Percentiles rank a stretch among this genome's conserved stretches.
Conservation (phyloP, 768 basidiomycete genomes). For the Fistulinella prunicolor region DNA sequence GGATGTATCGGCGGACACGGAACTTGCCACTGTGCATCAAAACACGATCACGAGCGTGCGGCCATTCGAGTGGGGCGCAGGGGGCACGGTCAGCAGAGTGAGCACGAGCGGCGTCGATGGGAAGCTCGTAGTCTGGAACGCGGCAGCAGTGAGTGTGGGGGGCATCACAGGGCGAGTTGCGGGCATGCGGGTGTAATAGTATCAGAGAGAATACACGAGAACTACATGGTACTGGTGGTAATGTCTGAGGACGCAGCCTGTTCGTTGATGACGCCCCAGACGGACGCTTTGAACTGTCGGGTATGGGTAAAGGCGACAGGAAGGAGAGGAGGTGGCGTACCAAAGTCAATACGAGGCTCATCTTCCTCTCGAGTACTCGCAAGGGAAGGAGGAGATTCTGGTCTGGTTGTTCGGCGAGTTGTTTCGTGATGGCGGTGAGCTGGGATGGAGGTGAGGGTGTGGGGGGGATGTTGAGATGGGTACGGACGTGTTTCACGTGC, state of each 20-base stretch:
- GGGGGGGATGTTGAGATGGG: too few relatives aligned
- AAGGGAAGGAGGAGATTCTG: slow-evolving; percentile 71
- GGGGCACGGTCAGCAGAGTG: slow-evolving; percentile 65
- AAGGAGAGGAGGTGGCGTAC: slow-evolving; percentile 37
- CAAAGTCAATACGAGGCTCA: slow-evolving; percentile 91
- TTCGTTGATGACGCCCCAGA: slow-evolving; percentile 91
- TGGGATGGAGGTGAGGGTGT: too few relatives aligned
- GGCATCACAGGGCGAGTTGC: slow-evolving; percentile 49
- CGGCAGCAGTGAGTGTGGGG: slow-evolving; percentile 48
- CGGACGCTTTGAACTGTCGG: slow-evolving; percentile 87
- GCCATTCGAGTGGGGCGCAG: slow-evolving; percentile 56
- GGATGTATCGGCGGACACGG: slow-evolving; percentile 52
- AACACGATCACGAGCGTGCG: slow-evolving; percentile 96
- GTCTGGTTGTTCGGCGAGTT: slow-evolving; percentile 74
- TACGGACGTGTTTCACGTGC: slow-evolving; percentile 71
- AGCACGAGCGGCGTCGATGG: slow-evolving; percentile 96
- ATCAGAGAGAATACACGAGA: not conserved
- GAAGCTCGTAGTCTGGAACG: slow-evolving; percentile 87
- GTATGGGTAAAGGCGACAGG: slow-evolving; percentile 4
- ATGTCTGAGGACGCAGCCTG: slow-evolving; percentile 39
- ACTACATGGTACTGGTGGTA: slow-evolving; percentile 19
- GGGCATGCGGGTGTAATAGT: slow-evolving; percentile 39
- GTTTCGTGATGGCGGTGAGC: slow-evolving; percentile 67
- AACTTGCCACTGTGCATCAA: slow-evolving; percentile 90
- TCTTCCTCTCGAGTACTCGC: slow-evolving; percentile 84